These are phyloP conservation scores for Podospora tetraspora DNA, from an alignment of 495 filamentous ascomycete species.

Conservation along the genomic window DNA sequence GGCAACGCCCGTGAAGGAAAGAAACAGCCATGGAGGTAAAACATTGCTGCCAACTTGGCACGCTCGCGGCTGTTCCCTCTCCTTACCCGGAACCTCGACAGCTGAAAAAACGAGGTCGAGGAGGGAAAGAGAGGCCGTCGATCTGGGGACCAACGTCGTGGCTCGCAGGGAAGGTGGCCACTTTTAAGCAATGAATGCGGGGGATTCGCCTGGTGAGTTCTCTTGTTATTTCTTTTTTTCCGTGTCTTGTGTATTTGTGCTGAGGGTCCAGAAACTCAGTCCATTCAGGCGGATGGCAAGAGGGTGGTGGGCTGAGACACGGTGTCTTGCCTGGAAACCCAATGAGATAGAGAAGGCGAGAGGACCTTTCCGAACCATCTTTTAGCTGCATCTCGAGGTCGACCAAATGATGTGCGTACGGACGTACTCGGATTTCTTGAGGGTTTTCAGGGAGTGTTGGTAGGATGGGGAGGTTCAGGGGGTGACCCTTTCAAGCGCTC, in stretches of 20 bases:
- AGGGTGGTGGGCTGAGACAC: neutral
- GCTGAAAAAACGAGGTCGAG: neutral
- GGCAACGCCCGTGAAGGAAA: too few species aligned
- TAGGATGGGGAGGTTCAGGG: neutral
- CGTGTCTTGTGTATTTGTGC: neutral
- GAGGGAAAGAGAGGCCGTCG: neutral
- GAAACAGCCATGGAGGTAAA: neutral
- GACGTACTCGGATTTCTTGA: neutral
- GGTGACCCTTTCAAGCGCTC: too few species aligned
- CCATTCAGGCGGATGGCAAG: neutral
- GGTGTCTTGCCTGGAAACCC: conserved; percentile 1
- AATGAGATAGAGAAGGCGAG: neutral
- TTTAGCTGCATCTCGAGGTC: neutral
- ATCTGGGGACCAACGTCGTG: neutral
- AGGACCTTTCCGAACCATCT: neutral
- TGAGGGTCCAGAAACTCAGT: neutral
- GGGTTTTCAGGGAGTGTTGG: neutral
- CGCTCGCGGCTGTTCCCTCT: neutral
- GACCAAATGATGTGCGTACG: neutral
- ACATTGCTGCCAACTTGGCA: neutral
- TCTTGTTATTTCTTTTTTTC: neutral
- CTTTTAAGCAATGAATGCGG: neutral
- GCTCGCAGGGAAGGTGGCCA: neutral
- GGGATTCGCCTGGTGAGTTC: neutral
- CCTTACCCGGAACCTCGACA: neutral